These are phyloP conservation scores for Fusarium sulawesiense DNA, from an alignment of 2,329 filamentous ascomycete genomes.

Conservation along the genomic window DNA sequence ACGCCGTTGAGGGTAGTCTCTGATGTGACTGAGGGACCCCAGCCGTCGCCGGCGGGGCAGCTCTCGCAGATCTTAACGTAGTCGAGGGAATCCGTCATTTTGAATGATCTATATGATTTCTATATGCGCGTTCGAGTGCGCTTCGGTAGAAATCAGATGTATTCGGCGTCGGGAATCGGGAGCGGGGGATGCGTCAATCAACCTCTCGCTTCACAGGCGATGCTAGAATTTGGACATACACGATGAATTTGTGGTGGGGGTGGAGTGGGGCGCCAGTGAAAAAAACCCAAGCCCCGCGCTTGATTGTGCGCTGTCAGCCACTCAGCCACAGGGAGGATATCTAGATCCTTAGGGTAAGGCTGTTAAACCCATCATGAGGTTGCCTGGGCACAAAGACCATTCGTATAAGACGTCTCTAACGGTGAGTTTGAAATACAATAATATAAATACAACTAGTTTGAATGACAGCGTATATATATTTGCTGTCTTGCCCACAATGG, in stretches of 20 bases:
- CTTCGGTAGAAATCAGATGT: conserved; percentile 19
- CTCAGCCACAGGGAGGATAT: conserved; percentile 32
- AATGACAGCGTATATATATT: background rate
- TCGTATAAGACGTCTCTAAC: background rate
- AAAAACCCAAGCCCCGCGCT: conserved; percentile 50
- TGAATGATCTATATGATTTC: conserved; percentile 34
- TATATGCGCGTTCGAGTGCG: conserved; percentile 26
- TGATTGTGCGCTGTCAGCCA: conserved; percentile 43
- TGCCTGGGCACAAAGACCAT: background rate
- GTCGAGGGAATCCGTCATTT: conserved; percentile 66
- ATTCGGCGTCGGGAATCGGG: conserved; percentile 31
- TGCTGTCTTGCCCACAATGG: background rate
- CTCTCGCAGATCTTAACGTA: conserved; percentile 74
- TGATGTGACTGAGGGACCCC: conserved; percentile 85
- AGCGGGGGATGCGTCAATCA: conserved; percentile 42
- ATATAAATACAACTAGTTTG: background rate
- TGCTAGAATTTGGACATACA: conserved; percentile 51
- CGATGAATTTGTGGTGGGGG: conserved; percentile 58
- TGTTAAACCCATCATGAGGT: background rate
- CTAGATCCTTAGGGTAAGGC: conserved; percentile 18
- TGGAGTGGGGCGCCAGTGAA: conserved; percentile 47
- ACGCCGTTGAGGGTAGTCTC: conserved; percentile 95
- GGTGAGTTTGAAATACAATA: background rate
- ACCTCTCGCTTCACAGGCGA: conserved; percentile 41
- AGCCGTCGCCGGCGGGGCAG: conserved; percentile 80